Base-by-base conservation (phyloP, 108 stramenopile species). In the Aurantiochytrium sp. region DNA sequence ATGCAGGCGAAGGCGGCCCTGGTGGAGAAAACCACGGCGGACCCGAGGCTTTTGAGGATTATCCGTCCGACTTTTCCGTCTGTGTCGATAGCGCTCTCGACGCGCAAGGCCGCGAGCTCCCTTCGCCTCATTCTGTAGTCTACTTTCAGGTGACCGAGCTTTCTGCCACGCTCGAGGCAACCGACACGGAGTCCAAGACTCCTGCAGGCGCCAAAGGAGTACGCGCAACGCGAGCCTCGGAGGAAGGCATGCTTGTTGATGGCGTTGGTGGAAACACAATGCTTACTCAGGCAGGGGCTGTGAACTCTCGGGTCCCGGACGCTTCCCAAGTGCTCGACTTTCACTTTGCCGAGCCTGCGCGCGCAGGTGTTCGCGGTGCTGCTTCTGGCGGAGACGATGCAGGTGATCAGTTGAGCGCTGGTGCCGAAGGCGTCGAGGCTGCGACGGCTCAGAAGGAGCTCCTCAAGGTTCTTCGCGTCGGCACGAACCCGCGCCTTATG, bases 81-180 rank as follows among this genome's bases (percentile, higher is more conserved):
- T 23, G 19, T 12, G 12, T 45, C n/a, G 76, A 83, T 53, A 16
- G 23, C 25, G 76, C 45, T 6, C 51, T 83, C 28, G 76, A 83
- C 51, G 45, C 49, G 10, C 49, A 53, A 45, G 76, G 76, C 45
- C 76, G 51, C n/a, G 45, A 47, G 25, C 49, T 83, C 49, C 76
- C 76, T 6, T 12, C 28, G 5, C 76, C 76, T 8, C 45, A 83
- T 47, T 53, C 45, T 14, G 76, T 83, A 6, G 76, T 83, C 19
- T 83, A 53, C 51, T 83, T 83, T 53, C 76, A 83, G 23, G 76
- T 83, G 19, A 83, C 51, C 28, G 76, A 83, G 76, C 51, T 83
- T 12, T 83, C 76, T 16, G n/a, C 49, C 0, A 53, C 76, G 28
- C 51, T 53, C 23, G 76, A 83, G n/a, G 76, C 23, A 43, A 69